Evolutionary conservation across 2,329 filamentous ascomycete species (phyloP), one percentile per base, ranked within the genome.

Genomic region (Paracoccidioides lutzii): DNA sequence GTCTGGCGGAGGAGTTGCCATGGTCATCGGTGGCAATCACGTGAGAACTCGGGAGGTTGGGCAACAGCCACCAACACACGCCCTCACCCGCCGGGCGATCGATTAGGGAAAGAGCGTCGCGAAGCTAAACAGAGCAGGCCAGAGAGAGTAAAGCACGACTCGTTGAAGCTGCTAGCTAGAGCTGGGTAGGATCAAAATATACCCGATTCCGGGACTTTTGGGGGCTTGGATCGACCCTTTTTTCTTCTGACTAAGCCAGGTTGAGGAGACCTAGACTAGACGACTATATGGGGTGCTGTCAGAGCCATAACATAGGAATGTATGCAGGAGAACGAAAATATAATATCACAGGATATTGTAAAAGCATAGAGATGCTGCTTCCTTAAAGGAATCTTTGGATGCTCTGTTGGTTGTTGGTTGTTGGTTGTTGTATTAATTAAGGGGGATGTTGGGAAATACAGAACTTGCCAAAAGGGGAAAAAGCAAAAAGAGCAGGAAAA

Each of bases 1-100:
- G 67, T 73, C 71, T 53, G 71, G 70, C 62, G 71, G 71, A 65
- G 71, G 71, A 53, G 71, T 73, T 63, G 71, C 71, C 71, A 73
- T 73, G 46, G 45, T 64, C 60, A 52, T 52, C 35, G 37, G 49
- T 10, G 49, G 60, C 59, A 57, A 53, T 53, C 59, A 58, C 55
- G 57, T 52, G 58, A 57, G 60, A 60, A 59, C 64, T 54, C 53
- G 53, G 41, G 41, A 32, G 40, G 41, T 33, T n/a, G 40, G 40
- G 33, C 3, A 22, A 38, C 33, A 4, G 37, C 3, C 28, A 52
- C 44, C 52, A 22, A 30, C 52, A 30, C 52, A 22, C 41, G 40
- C 41, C 22, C 50, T 42, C 40, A 53, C 43, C 32, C 53, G 33
- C 43, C 22, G 33, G 33, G n/a, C 12, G n/a, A 15, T 40, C 52